phyloP scores from a whole-genome alignment of 495 filamentous ascomycete genomes.

The Aspergillus cavernicola region DNA sequence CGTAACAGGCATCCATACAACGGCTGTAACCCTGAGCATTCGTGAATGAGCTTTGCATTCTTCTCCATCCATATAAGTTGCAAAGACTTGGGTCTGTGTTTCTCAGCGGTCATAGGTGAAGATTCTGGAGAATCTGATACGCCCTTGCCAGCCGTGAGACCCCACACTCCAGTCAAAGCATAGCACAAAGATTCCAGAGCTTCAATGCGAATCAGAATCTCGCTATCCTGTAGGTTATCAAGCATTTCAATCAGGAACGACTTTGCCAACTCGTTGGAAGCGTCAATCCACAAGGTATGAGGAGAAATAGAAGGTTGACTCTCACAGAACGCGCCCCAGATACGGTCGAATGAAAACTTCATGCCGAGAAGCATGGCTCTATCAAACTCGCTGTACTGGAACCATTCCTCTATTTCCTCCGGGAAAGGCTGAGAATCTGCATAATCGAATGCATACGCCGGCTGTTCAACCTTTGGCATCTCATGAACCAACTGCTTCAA shows the following conservation, averaged over 20 bases:
- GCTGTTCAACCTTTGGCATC: conserved; percentile 70
- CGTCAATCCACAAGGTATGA: conserved; percentile 49
- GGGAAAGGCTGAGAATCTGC: conserved; percentile 73
- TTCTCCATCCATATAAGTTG: conserved; percentile 70
- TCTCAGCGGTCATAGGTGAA: conserved; percentile 31
- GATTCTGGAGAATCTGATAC: conserved; percentile 27
- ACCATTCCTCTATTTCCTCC: conserved; percentile 96
- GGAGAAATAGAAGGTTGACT: conserved; percentile 28
- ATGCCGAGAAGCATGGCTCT: conserved; percentile 61
- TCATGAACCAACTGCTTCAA: conserved; percentile 76
- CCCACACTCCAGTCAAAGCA: conserved; percentile 73
- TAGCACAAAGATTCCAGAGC: conserved; percentile 76
- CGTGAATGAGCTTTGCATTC: conserved; percentile 55
- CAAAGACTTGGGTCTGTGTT: conserved; percentile 44
- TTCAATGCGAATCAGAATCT: conserved; percentile 53
- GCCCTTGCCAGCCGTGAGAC: conserved; percentile 58
- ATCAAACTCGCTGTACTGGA: conserved; percentile 80
- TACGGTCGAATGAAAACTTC: conserved; percentile 66
- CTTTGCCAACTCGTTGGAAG: conserved; percentile 38
- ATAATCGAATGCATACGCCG: conserved; percentile 93
- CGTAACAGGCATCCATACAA: conserved; percentile 59
- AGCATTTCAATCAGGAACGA: conserved; percentile 43
- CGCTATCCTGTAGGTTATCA: conserved; percentile 40
- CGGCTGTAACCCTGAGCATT: conserved; percentile 55
- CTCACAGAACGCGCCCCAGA: conserved; percentile 52